These are phyloP conservation scores for Pyrenochaeta sp. DNA, from an alignment of 2,329 filamentous ascomycete genomes.

Conservation along the genomic window DNA sequence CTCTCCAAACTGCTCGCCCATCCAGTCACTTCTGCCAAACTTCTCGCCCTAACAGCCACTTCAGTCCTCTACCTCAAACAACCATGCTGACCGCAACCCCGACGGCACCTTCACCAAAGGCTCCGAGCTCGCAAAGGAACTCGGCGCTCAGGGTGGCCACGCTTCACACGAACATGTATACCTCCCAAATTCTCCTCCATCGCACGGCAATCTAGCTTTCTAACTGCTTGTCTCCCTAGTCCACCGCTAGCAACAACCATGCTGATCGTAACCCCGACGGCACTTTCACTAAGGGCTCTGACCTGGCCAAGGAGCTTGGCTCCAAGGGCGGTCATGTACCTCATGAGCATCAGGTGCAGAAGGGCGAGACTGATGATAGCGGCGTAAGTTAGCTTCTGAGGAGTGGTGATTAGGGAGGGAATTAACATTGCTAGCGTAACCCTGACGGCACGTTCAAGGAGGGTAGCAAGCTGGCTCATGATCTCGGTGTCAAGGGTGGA, in stretches of 20 bases:
- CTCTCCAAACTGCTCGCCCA: no score
- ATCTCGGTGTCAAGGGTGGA: constrained; percentile 45
- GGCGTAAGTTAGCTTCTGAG: constrained; percentile 28
- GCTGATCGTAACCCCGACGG: constrained; percentile 49
- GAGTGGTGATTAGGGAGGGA: no score
- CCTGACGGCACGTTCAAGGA: constrained; percentile 53
- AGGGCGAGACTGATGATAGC: constrained; percentile 18
- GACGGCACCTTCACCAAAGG: constrained; percentile 52
- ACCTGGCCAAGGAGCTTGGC: constrained; percentile 50
- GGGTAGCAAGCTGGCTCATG: constrained; percentile 46
- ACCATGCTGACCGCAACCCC: constrained; percentile 44
- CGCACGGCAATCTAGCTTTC: neutral
- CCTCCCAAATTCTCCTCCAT: constrained; percentile 1
- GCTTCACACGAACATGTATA: neutral
- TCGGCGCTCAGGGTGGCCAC: constrained; percentile 49
- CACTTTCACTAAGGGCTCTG: constrained; percentile 50
- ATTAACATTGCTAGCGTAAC: constrained; percentile 41
- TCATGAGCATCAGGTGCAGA: constrained; percentile 31
- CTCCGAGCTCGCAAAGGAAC: constrained; percentile 48
- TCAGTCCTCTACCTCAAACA: constrained; percentile 1
- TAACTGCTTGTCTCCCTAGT: no score
- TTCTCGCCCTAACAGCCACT: no score
- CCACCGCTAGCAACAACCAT: constrained; percentile 11
- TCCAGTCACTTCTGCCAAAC: no score
- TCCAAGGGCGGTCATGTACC: constrained; percentile 46